Conservation (phyloP, 768 basidiomycete species). For the Trichaptum fuscoviolaceum region DNA sequence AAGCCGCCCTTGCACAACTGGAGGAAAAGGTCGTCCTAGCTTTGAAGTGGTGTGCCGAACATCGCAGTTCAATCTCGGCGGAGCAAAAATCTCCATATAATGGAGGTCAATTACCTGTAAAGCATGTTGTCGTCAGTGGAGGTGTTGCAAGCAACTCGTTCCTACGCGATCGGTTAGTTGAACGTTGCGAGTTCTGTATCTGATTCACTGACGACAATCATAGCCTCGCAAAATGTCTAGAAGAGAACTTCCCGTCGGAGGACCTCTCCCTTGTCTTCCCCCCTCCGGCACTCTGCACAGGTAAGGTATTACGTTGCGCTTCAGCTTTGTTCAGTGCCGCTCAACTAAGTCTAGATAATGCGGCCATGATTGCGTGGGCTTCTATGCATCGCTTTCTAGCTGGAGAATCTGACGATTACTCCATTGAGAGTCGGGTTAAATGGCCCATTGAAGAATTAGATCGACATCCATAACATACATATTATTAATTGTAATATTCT, state of each 20-base stretch:
- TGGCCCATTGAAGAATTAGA: conserved; percentile 71
- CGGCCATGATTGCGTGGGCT: conserved; percentile 95
- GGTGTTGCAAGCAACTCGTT: conserved; percentile 87
- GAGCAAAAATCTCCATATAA: not conserved
- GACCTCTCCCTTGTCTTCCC: conserved; percentile 59
- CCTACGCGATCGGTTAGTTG: conserved; percentile 54
- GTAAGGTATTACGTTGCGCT: conserved; percentile 30
- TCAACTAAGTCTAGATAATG: conserved; percentile 64
- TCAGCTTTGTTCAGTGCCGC: not conserved
- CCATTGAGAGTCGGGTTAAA: conserved; percentile 54
- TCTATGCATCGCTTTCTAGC: conserved; percentile 75
- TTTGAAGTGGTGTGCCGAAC: conserved; percentile 24
- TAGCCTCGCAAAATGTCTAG: conserved; percentile 30
- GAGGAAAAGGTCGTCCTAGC: conserved; percentile 61
- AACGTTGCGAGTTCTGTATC: conserved; percentile 12
- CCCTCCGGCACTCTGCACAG: conserved; percentile 78
- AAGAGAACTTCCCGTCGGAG: conserved; percentile 21
- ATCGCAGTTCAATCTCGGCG: conserved; percentile 26
- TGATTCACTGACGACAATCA: conserved; percentile 1
- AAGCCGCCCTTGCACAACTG: conserved; percentile 64
- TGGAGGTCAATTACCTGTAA: conserved; percentile 23
- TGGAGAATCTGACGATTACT: conserved; percentile 55
- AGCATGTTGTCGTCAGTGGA: conserved; percentile 76
- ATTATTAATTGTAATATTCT: not conserved
- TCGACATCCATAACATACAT: not conserved